Conservation (phyloP, 1,284 basidiomycete species). For the Coniophora puteana region DNA sequence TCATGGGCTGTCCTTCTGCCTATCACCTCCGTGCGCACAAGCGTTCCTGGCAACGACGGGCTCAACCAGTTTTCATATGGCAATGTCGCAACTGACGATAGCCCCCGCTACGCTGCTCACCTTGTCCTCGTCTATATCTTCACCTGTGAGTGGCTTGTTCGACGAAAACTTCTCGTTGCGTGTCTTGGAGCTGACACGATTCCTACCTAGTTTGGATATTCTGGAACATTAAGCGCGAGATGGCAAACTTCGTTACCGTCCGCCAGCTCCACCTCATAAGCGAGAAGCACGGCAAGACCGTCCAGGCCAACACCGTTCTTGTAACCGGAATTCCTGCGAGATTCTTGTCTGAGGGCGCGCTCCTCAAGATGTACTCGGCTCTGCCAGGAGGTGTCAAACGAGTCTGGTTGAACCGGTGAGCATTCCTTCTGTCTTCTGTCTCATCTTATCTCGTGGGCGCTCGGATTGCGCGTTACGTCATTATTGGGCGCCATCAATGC, state of each 20-base stretch:
- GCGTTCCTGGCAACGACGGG: slow-evolving; percentile 46
- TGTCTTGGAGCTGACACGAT: slow-evolving; percentile 1
- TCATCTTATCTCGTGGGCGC: neutral
- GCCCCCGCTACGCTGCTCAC: slow-evolving; percentile 71
- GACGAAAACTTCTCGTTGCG: neutral
- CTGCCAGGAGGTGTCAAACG: slow-evolving; percentile 84
- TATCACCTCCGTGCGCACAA: slow-evolving; percentile 55
- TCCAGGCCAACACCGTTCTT: slow-evolving; percentile 86
- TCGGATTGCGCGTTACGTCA: too few relatives aligned
- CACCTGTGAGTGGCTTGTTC: slow-evolving; percentile 54
- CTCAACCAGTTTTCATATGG: slow-evolving; percentile 82
- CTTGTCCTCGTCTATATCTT: slow-evolving; percentile 70
- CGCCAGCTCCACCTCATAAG: slow-evolving; percentile 87
- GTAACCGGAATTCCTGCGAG: slow-evolving; percentile 86
- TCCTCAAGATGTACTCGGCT: slow-evolving; percentile 65
- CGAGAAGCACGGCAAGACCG: slow-evolving; percentile 63
- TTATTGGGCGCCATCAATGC: too few relatives aligned
- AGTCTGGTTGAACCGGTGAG: slow-evolving; percentile 84
- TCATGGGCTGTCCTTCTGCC: slow-evolving; percentile 74
- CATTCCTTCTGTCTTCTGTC: neutral
- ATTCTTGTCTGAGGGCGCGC: slow-evolving; percentile 64
- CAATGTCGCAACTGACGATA: slow-evolving; percentile 56
- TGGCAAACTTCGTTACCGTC: slow-evolving; percentile 74
- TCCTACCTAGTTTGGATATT: slow-evolving; percentile 71
- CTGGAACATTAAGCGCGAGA: slow-evolving; percentile 79